These are phyloP conservation scores for Rhodofomes roseus DNA, from an alignment of 1,284 basidiomycete species.

Conservation along the genomic window DNA sequence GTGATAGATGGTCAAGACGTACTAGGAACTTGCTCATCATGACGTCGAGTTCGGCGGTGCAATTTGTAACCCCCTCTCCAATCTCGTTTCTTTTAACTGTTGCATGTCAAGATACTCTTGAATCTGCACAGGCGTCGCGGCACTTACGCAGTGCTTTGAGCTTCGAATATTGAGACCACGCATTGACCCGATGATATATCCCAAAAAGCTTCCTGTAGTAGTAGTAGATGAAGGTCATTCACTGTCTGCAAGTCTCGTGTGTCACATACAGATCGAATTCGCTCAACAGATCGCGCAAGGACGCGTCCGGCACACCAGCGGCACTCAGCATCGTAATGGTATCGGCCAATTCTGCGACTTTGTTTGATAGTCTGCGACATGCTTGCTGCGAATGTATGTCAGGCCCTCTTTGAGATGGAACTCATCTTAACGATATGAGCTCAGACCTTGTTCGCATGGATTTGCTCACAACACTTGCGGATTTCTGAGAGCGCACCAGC, in stretches of 20 bases:
- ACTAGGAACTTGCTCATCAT: constrained; percentile 37
- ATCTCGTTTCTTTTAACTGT: constrained; percentile 45
- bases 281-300: constrained; percentile 37
- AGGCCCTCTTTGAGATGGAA: not conserved
- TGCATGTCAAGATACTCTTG: not conserved
- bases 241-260: no score
- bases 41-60: constrained; percentile 36
- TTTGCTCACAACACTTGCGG: not conserved
- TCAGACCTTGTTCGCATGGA: not conserved
- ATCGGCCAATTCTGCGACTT: constrained; percentile 36
- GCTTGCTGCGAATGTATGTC: not conserved
- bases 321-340: constrained; percentile 27
- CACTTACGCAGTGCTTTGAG: not conserved
- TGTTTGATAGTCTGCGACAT: constrained; percentile 35
- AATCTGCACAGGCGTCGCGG: not conserved
- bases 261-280: constrained; percentile 39
- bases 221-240: not conserved
- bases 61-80: constrained; percentile 38
- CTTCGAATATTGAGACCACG: not conserved
- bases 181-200: not conserved
- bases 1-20: not conserved
- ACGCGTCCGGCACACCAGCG: constrained; percentile 28
- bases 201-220: constrained; percentile 35
- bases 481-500: not conserved
- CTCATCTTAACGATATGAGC: not conserved